Percentiles rank a stretch among this genome's conserved stretches.
These are phyloP conservation scores for Tetracladium marchalianum DNA, from an alignment of 495 filamentous ascomycete species.

Conservation along the genomic window DNA sequence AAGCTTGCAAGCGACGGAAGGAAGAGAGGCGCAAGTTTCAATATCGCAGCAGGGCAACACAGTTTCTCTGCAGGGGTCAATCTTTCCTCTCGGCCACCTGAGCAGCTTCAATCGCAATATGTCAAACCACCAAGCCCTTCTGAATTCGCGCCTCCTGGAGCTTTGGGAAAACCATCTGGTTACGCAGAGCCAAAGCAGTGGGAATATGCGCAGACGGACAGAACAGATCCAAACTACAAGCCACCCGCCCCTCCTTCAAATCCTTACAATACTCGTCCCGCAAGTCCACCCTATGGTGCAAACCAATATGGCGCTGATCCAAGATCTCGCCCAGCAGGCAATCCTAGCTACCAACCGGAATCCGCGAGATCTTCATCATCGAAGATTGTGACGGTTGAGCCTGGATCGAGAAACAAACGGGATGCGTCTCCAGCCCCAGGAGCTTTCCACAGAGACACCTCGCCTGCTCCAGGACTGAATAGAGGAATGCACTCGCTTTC, in stretches of 20 bases:
- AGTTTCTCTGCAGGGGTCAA: conserved; percentile 21
- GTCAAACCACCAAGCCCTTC: conserved; percentile 1
- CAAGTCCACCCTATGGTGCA: conserved; percentile 19
- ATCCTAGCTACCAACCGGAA: conserved; percentile 25
- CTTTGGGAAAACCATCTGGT: conserved; percentile 2
- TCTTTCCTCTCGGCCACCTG: conserved; percentile 6
- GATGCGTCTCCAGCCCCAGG: too few relatives aligned
- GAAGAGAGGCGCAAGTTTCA: conserved; percentile 20
- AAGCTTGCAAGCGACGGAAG: conserved; percentile 7
- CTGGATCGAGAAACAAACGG: conserved; percentile 9
- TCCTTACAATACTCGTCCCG: conserved; percentile 15
- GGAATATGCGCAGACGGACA: conserved; percentile 24
- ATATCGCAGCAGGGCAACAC: conserved; percentile 11
- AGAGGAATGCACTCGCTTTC: conserved; percentile 34
- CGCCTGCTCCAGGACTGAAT: conserved; percentile 11
- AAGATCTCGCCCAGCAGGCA: conserved; percentile 26
- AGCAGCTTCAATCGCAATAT: conserved; percentile 16
- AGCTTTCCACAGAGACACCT: conserved; percentile 4
- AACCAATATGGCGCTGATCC: conserved; percentile 29
- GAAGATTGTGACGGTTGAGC: conserved; percentile 29
- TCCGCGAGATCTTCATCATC: conserved; percentile 31
- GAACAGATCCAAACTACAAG: conserved; percentile 20
- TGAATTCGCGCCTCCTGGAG: background rate
- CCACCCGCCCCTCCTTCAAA: conserved; percentile 14
- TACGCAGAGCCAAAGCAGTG: conserved; percentile 24